phyloP scores from a whole-genome alignment of 495 filamentous ascomycete genomes.

The Pyrenula massariospora region DNA sequence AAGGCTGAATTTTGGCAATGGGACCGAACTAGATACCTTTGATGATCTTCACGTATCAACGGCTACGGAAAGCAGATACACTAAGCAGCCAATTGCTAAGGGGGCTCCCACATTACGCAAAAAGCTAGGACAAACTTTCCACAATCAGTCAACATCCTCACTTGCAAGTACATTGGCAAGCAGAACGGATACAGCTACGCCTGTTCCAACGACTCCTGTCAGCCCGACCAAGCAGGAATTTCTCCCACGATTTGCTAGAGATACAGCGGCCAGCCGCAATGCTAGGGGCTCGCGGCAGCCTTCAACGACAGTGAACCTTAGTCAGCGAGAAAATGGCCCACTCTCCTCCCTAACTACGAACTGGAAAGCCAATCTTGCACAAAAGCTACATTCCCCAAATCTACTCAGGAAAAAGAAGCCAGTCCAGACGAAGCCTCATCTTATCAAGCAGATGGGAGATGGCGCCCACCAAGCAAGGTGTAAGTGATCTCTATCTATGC shows the following conservation, averaged over 20 bases:
- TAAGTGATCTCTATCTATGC: conserved; percentile 28
- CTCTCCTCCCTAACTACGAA: conserved; percentile 59
- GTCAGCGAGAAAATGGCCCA: conserved; percentile 31
- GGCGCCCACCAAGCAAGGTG: conserved; percentile 52
- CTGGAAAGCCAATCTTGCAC: conserved; percentile 60
- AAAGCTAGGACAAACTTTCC: conserved; percentile 45
- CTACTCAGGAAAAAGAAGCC: conserved; percentile 40
- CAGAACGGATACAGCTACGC: conserved; percentile 24
- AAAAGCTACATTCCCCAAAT: conserved; percentile 12
- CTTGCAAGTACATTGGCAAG: conserved; percentile 18
- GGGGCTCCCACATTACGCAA: conserved; percentile 52
- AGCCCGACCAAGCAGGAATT: conserved; percentile 33
- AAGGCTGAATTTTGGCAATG: conserved; percentile 77
- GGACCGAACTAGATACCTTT: conserved; percentile 81
- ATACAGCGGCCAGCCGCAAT: conserved; percentile 81
- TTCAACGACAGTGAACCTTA: conserved; percentile 24
- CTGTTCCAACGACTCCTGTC: conserved; percentile 42
- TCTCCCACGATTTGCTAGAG: conserved; percentile 80
- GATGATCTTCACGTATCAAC: conserved; percentile 89
- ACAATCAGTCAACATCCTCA: conserved; percentile 20
- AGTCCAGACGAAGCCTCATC: conserved; percentile 49
- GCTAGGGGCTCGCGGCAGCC: conserved; percentile 77
- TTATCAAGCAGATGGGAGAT: conserved; percentile 61
- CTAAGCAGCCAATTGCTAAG: conserved; percentile 64
- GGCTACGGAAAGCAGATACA: conserved; percentile 65